Base-by-base conservation (phyloP, 305 asterid species). In the Plantago coronopus region DNA sequence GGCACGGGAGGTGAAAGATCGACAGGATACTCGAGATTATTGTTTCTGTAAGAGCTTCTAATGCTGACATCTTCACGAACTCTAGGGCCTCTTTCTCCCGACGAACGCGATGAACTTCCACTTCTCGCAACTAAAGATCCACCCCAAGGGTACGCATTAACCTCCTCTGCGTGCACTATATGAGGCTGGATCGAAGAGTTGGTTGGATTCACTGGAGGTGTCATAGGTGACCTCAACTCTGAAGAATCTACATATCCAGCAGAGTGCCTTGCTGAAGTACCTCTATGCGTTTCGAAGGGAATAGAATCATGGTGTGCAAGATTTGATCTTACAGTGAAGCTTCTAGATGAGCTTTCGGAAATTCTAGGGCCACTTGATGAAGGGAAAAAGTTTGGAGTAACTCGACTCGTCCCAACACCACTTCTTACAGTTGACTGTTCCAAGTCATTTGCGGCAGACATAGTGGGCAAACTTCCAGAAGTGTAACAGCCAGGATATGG, bases 261-360 rank as follows among this genome's bases (percentile, higher is more conserved):
- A 53, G 40, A 31, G 27, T 53, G 58, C 25, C 40, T 53, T 53
- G 58, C 58, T 23, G 40, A 1, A 40, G 78, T 48, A 66, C 79
- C 68, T 55, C 81, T 66, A 40, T 76, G 68, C 3, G 73, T 57
- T 68, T 62, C 81, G 62, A 81, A 79, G 23, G 71, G 59, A 59
- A 58, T 62, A 0, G 86, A 58, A 68, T 73, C 81, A 23, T 46
- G 78, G 27, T 68, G 87, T 48, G 79, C 87, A 25, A 62, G 63
- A 69, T 77, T 72, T 22, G 59, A 67, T 75, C 88, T 77, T 58
- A 71, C 51, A 23, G 72, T 59, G 53, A 73, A 75, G 75, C 70
- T 81, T 74, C 89, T 73, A 48, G 78, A 60, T 6, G 87, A 70
- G 69, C 67, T 78, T 67, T 82, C 88, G 31, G 71, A 59, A 67